Evolutionary conservation across 805 yeast genomes (phyloP), one percentile per base, ranked within the genome.

Genomic region (Wickerhamiella azyma): DNA sequence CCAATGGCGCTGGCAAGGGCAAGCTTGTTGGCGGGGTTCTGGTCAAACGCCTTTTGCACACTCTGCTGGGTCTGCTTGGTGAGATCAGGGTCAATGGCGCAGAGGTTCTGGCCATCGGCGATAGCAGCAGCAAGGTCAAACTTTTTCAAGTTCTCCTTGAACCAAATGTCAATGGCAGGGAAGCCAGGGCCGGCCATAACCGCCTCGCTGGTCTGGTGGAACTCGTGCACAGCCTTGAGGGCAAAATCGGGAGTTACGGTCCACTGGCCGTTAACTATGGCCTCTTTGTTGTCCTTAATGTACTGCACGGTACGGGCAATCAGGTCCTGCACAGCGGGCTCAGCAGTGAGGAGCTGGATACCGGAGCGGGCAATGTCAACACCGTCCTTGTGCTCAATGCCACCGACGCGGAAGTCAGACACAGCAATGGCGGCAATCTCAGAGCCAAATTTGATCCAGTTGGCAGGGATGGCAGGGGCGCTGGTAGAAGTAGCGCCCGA

Each of bases 361-460:
- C 44, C 38, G 16, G 24, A 28, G 26, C 44, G 44, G 16, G 26
- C 44, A 24, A 41, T 14, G 32, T 41, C 35, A 13, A 33, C 38
- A n/a, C 32, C 44, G 9, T 41, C 44, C 21, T 21, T 16, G 38
- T 41, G 44, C n/a, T 37, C 35, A 24, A 33, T 19, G 14, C 44
- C 44, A 14, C 26, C 38, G 14, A 30, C 35, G 35, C 44, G 44
- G 26, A 32, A 41, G 38, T 41, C 33, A 30, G 44, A 26, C 26
- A 30, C 26, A 29, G 21, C 29, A 19, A 41, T 33, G 10, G 44
- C 44, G 16, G 38, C 38, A 24, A 33, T 10, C 37, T 41, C 44
- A 19, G 26, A 19, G 28, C 44, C 44, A 16, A 32, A 32, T 17
- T 26, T 33, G 28, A 41, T 26, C 30, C 32, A 41, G 32, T 30